A percentile compares a stretch with the other conserved stretches of the same genome.
Conservation (phyloP, 306 rosid genomes). For the Prosopis cineraria region DNA sequence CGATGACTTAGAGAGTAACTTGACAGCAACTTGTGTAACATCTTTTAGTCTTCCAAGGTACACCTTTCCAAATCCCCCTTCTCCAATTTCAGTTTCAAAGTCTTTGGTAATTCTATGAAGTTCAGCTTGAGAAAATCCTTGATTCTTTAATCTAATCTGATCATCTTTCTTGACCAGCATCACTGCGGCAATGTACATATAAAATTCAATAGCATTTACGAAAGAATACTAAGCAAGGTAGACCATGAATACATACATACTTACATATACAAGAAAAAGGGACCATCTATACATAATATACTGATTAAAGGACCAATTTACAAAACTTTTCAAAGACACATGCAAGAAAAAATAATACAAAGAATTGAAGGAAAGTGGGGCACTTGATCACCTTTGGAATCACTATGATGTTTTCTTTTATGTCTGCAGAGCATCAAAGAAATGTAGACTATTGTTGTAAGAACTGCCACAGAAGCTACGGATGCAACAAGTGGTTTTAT, state of each 20-base stretch:
- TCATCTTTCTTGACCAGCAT: background rate
- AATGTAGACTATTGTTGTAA: background rate
- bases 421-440: conserved; percentile 10
- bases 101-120: background rate
- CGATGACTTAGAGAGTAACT: background rate
- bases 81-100: background rate
- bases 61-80: background rate
- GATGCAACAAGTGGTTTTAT: conserved; percentile 18
- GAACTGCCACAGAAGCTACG: background rate
- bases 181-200: background rate
- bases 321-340: background rate
- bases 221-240: no score
- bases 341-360: background rate
- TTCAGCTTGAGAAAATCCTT: conserved; percentile 4
- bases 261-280: no score
- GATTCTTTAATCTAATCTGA: background rate
- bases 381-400: background rate
- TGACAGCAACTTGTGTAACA: background rate
- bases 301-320: background rate
- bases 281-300: no score
- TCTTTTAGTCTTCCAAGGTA: background rate
- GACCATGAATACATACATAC: no score
- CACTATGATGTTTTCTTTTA: background rate
- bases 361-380: background rate
- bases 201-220: background rate